Conservation (phyloP, 2,329 filamentous ascomycete species). For the Apiospora pterosperma region DNA sequence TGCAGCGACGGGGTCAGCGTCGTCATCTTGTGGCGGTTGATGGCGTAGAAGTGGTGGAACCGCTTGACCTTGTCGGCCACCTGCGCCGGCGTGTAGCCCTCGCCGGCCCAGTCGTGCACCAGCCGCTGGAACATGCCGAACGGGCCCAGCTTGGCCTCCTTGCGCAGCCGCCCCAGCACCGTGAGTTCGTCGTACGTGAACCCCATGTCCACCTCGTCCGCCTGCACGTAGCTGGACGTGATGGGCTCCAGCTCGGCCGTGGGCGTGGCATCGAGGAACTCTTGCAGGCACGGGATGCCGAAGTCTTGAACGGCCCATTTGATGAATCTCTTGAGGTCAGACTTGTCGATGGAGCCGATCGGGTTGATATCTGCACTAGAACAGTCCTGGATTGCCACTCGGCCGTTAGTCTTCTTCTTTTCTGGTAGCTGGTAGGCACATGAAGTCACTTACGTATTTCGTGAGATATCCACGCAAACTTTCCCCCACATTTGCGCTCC, state of each 20-base stretch:
- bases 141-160: constrained; percentile 20
- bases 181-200: constrained; percentile 48
- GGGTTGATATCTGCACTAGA: constrained; percentile 55
- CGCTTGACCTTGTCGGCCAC: constrained; percentile 15
- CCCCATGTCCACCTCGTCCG: constrained; percentile 39
- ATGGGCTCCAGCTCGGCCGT: constrained; percentile 66
- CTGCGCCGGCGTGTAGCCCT: constrained; percentile 13
- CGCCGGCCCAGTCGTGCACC: constrained; percentile 40
- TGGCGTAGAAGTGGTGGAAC: constrained; percentile 50
- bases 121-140: constrained; percentile 42
- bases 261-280: constrained; percentile 62
- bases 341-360: constrained; percentile 49
- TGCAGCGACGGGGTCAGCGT: constrained; percentile 57
- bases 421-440: no score
- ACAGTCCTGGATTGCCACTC: constrained; percentile 35
- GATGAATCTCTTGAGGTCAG: constrained; percentile 70
- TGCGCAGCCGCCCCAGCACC: constrained; percentile 18
- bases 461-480: constrained; percentile 38
- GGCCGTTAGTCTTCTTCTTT: neutral
- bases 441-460: constrained; percentile 13
- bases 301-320: constrained; percentile 59
- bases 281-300: constrained; percentile 58
- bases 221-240: constrained; percentile 48
- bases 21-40: constrained; percentile 67
- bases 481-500: constrained; percentile 62